Evolutionary conservation across 495 filamentous ascomycete species (phyloP).

Genomic region (Corynascus novoguineensis): DNA sequence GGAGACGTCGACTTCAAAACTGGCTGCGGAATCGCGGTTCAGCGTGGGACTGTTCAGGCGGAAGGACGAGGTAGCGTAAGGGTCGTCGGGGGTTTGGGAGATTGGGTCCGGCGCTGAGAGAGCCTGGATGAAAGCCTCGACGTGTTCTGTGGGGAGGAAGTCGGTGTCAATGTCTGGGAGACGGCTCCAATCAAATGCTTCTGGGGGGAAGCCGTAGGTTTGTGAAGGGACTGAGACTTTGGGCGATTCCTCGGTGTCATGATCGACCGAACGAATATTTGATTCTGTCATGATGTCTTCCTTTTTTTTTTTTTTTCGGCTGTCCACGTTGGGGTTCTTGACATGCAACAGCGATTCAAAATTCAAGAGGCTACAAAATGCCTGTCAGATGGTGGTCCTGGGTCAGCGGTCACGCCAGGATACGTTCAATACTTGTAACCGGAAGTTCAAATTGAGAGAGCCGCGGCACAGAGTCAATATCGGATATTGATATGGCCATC

Average conservation of each 20-base stretch:
- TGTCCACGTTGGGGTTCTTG: neutral
- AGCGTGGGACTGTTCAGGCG: constrained; percentile 25
- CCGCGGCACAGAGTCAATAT: too few species aligned
- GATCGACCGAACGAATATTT: neutral
- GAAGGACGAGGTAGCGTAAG: constrained; percentile 15
- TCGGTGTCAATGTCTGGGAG: constrained; percentile 62
- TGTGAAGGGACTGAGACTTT: constrained; percentile 26
- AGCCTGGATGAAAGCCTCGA: constrained; percentile 54
- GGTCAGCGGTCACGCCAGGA: too few species aligned
- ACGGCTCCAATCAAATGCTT: constrained; percentile 40
- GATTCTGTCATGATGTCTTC: constrained; percentile 30
- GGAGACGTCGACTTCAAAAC: constrained; percentile 15
- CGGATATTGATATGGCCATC: too few species aligned
- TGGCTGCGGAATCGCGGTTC: constrained; percentile 14
- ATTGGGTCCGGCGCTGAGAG: constrained; percentile 49
- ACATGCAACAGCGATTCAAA: neutral
- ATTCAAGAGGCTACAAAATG: too few species aligned
- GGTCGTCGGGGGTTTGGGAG: constrained; percentile 35
- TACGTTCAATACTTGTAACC: too few species aligned
- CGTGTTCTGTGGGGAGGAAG: constrained; percentile 55
- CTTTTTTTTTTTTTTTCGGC: neutral
- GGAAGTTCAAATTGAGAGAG: too few species aligned
- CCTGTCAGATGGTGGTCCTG: too few species aligned
- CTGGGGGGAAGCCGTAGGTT: constrained; percentile 44
- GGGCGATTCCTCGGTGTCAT: constrained; percentile 1